Evolutionary conservation across 2,329 filamentous ascomycete species (phyloP), one percentile per base, ranked within the genome.

Genomic region (Alternaria brassicae): DNA sequence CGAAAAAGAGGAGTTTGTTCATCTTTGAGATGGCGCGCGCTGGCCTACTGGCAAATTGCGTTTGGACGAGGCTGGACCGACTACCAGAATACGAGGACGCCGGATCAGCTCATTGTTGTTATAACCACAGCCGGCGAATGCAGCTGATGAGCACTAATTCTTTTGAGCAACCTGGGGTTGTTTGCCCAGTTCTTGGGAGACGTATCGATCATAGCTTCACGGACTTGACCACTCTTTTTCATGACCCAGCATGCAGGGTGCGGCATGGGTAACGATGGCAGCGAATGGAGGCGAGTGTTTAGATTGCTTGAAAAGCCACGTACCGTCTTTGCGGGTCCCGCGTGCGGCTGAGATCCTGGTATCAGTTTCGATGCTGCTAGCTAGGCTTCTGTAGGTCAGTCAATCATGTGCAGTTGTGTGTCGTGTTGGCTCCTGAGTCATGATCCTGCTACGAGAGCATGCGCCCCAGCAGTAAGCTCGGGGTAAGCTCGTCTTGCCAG

Each of bases 291-390:
- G 12, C 19, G 10, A n/a, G 36, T n/a, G 9, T 25, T 37, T 23
- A 58, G 37, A 55, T 55, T 55, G 42, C 42, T 25, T 23, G 28
- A 42, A 27, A 45, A 53, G 52, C 32, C 41, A 54, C 52, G n/a
- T 17, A 25, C 36, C 23, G 17, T 34, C 15, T 39, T 30, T 19
- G 44, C n/a, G 42, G 34, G 41, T 30, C 28, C 23, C 42, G n/a
- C 2, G 51, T 49, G 51, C 42, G 51, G 56, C 56, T 58, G 56
- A 40, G 41, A 27, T 13, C 32, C 34, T 19, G 13, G 32, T 37
- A 17, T 23, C 27, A 1, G 15, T n/a, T 45, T 27, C 15, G 13
- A 17, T 9, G 17, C 8, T 36, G 6, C 13, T n/a, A 17, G 49
- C 23, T 41, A 13, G 28, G 13, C 13, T 52, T 21, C 13, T 32